Evolutionary conservation across 1,284 basidiomycete species (phyloP).

Genomic region (Puccinia horiana): DNA sequence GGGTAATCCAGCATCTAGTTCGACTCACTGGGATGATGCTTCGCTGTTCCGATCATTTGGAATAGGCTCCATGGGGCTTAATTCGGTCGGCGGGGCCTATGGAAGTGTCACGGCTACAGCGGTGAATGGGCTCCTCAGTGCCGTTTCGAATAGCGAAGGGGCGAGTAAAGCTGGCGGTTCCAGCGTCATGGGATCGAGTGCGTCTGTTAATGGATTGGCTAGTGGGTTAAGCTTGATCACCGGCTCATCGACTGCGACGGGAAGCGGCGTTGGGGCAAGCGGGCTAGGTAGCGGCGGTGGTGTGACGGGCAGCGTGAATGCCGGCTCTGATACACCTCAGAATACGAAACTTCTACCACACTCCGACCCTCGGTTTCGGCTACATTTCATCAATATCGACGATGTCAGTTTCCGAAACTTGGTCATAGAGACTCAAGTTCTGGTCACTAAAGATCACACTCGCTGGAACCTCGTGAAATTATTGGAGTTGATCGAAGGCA

Average conservation of each 20-base stretch:
- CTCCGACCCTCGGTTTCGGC: conserved; percentile 81
- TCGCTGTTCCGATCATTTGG: conserved; percentile 51
- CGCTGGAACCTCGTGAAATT: conserved; percentile 92
- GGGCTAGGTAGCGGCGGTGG: conserved; percentile 1
- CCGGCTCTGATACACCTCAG: conserved; percentile 25
- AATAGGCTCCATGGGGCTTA: conserved; percentile 45
- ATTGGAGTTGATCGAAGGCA: conserved; percentile 87
- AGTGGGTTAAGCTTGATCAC: conserved; percentile 46
- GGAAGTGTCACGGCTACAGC: conserved; percentile 10
- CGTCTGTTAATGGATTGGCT: conserved; percentile 27
- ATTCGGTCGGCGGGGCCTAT: conserved; percentile 42
- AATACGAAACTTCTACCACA: conserved; percentile 65
- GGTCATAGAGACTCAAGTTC: conserved; percentile 65
- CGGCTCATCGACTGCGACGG: conserved; percentile 22
- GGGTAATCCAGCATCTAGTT: conserved; percentile 66
- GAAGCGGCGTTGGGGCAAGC: background rate
- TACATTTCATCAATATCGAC: conserved; percentile 53
- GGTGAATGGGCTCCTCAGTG: conserved; percentile 31
- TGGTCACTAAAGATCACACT: conserved; percentile 80
- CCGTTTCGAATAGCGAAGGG: conserved; percentile 8
- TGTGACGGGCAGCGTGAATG: background rate
- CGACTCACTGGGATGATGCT: conserved; percentile 53
- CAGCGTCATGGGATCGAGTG: conserved; percentile 37
- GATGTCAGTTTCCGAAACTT: conserved; percentile 57
- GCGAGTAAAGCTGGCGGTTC: conserved; percentile 13